Conservation (phyloP, 2,329 filamentous ascomycete species). For the Tolypocladium pustulatum region DNA sequence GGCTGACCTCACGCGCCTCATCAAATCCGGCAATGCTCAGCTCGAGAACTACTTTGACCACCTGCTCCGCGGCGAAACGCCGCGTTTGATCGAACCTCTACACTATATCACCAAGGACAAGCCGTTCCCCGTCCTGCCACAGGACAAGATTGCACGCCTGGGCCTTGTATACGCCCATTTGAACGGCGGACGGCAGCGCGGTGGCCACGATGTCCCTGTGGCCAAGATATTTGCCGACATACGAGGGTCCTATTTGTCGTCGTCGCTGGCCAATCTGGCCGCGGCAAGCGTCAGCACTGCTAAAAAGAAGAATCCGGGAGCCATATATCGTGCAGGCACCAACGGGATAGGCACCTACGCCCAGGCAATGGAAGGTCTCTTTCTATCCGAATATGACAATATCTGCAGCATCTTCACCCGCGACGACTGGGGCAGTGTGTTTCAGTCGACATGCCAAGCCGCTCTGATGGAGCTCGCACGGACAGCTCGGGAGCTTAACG, state of each 20-base stretch:
- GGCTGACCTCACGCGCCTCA: slow-evolving; percentile 63
- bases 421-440: slow-evolving; percentile 73
- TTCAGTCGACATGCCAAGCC: slow-evolving; percentile 67
- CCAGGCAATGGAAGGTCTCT: slow-evolving; percentile 76
- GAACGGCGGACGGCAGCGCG: slow-evolving; percentile 45
- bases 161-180: slow-evolving; percentile 72
- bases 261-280: slow-evolving; percentile 74
- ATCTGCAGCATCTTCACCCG: slow-evolving; percentile 77
- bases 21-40: slow-evolving; percentile 71
- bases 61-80: slow-evolving; percentile 64
- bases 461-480: slow-evolving; percentile 74
- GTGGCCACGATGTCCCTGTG: slow-evolving; percentile 54
- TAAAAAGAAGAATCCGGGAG: slow-evolving; percentile 71
- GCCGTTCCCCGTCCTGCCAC: slow-evolving; percentile 70
- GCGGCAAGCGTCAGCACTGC: slow-evolving; percentile 76
- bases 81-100: slow-evolving; percentile 73
- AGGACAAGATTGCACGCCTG: slow-evolving; percentile 65
- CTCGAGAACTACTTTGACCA: slow-evolving; percentile 78
- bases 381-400: slow-evolving; percentile 81
- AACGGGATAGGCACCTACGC: slow-evolving; percentile 90
- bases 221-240: slow-evolving; percentile 78
- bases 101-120: slow-evolving; percentile 86
- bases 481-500: slow-evolving; percentile 80
- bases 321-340: slow-evolving; percentile 76
- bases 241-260: slow-evolving; percentile 75